Evolutionary conservation across 2,329 filamentous ascomycete genomes (phyloP).

Genomic region (Diaporthe citrichinensis): DNA sequence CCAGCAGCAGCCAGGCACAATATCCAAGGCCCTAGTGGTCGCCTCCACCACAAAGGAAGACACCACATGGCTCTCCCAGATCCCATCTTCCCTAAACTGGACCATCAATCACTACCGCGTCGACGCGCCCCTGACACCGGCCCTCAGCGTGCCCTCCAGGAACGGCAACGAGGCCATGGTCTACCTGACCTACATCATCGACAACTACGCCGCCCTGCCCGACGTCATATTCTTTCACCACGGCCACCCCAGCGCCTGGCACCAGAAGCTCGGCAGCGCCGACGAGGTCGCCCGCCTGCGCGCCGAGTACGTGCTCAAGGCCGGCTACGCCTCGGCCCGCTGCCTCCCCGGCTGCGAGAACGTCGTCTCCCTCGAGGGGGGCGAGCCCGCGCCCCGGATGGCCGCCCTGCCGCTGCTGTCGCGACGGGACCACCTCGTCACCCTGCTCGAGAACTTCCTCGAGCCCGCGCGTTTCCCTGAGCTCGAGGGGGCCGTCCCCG

Average conservation of each 20-base stretch:
- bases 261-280: conserved; percentile 68
- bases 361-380: conserved; percentile 43
- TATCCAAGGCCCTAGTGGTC: conserved; percentile 43
- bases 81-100: conserved; percentile 42
- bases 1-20: neutral
- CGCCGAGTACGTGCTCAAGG: conserved; percentile 62
- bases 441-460: conserved; percentile 45
- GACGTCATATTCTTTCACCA: conserved; percentile 74
- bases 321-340: conserved; percentile 73
- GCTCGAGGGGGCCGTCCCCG: conserved; percentile 49
- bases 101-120: conserved; percentile 45
- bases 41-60: conserved; percentile 41
- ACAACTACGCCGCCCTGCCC: conserved; percentile 71
- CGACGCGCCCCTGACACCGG: conserved; percentile 43
- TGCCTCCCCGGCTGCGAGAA: conserved; percentile 57
- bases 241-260: conserved; percentile 67
- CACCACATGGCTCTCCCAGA: conserved; percentile 41
- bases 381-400: neutral
- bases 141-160: conserved; percentile 46
- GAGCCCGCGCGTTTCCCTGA: conserved; percentile 32
- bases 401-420: neutral
- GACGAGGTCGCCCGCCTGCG: conserved; percentile 64
- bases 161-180: conserved; percentile 72
- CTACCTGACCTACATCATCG: conserved; percentile 74
- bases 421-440: conserved; percentile 43